phyloP scores from a whole-genome alignment of 2,329 filamentous ascomycete species.

The Juglanconis oblonga region DNA sequence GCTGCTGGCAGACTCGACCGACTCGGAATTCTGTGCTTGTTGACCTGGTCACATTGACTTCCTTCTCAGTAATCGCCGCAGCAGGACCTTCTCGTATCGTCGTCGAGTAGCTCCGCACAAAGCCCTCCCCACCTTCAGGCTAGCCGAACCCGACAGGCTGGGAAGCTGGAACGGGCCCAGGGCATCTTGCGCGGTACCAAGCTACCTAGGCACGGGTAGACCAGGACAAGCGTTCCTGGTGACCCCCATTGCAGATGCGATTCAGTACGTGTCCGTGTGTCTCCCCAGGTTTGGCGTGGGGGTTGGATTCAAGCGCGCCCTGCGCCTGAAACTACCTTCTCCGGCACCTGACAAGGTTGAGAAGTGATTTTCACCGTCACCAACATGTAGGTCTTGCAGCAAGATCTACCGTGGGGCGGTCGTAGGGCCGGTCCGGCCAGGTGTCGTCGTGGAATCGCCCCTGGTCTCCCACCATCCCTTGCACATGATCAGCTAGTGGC shows the following conservation, averaged over 20 bases:
- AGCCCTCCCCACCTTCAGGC: background rate
- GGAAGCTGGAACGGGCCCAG: background rate
- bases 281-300: slow-evolving; percentile 10
- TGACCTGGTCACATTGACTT: background rate
- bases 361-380: background rate
- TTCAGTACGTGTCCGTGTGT: background rate
- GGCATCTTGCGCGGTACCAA: background rate
- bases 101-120: background rate
- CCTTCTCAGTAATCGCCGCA: background rate
- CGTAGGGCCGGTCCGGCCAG: background rate
- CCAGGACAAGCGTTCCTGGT: slow-evolving; percentile 9
- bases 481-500: background rate
- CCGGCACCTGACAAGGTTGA: background rate
- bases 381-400: background rate
- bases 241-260: background rate
- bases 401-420: background rate
- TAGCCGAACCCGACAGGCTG: slow-evolving; percentile 9
- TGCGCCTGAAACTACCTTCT: background rate
- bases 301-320: slow-evolving; percentile 6
- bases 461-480: background rate
- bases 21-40: background rate
- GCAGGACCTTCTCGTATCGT: background rate
- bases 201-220: slow-evolving; percentile 13
- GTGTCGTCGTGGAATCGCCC: background rate
- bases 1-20: background rate